Evolutionary conservation across 2,329 filamentous ascomycete species (phyloP), one percentile per base, ranked within the genome.

Genomic region (Verticillium tricorpus): DNA sequence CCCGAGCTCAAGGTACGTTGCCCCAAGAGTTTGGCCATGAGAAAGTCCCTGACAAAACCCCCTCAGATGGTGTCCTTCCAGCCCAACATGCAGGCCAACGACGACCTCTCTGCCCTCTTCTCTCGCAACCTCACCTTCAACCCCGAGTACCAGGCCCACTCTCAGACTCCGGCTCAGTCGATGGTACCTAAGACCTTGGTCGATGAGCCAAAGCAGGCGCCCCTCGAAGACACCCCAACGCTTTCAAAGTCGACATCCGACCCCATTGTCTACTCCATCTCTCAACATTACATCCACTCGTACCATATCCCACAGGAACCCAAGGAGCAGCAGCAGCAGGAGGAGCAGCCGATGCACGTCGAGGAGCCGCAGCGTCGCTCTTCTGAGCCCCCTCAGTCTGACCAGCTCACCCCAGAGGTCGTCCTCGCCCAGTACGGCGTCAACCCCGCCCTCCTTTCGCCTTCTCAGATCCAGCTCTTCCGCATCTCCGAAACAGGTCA

Each of bases 251-350:
- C 34, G 32, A 65, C 68, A 65, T 66, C 66, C 22, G 74, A 71
- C 60, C 72, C 70, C 55, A 88, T 91, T 65, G 80, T 84, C 65
- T 96, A 95, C 77, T 88, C 84, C 62, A 86, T 91, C 67, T 90
- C 91, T 11, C 89, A 91, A 70, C 92, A 96, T 74, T 96, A 96
- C 74, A 89, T 89, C 66, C 92, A 93, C 71, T 92, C 91, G 9
- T 80, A 89, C 55, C 91, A 96, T 72, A 72, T 88, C 64, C 80
- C 72, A 57, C 74, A 76, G 22, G 78, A 80, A 60, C 73, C 76
- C 22, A 64, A 72, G 56, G 25, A 32, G n/a, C 17, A 25, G n/a
- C 54, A 56, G 54, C 69, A 65, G 63, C 71, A 25, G 25, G 3
- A 66, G 63, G 69, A 70, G 56, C 68, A 74, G 50, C 66, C 69